Base-by-base conservation (phyloP, 495 filamentous ascomycete species). In the Lophiostoma macrostomum region DNA sequence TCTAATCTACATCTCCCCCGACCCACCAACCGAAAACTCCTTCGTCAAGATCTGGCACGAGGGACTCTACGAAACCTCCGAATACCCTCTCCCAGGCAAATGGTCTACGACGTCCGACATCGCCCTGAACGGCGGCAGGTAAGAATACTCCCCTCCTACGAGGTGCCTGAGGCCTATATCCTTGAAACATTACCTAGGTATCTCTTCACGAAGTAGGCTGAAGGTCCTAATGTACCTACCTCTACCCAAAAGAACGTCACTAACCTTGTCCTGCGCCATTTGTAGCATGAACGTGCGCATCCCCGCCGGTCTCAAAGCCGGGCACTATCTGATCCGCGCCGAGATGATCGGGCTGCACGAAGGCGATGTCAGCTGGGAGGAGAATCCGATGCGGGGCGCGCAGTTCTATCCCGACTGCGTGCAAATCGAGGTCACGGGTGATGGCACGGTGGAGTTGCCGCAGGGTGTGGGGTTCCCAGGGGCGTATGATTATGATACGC, bases 371-470 rank as follows among this genome's bases (percentile, higher is more conserved):
- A 43, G 34, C 1, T 54, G 25, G 35, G 16, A 30, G 20, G 28
- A 53, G 25, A 60, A 54, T 35, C 56, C 49, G 5, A 42, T 45
- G n/a, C 49, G 56, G 4, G 56, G 56, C 19, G 50, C 56, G 8
- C 56, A 60, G 23, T 60, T 60, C 35, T 60, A 60, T 25, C 56
- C 68, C 50, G 38, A 60, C 20, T 60, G 56, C 27, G 56, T 60
- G 11, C 56, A 60, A 24, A 54, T 60, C 12, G 56, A 60, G 24
- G 56, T 60, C 34, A 41, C 29, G 8, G 56, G 56, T 8, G 50
- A 60, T 29, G 56, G 56, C 7, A 37, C 4, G 14, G 56, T 60
- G 19, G 49, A 53, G 23, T 22, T 55, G 22, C 52, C 52, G 5
- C 28, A 61, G 32, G 57, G 52, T 2, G 52, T 61, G 18, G 44